Conservation (phyloP, 306 rosid genomes). For the Delonix regia region DNA sequence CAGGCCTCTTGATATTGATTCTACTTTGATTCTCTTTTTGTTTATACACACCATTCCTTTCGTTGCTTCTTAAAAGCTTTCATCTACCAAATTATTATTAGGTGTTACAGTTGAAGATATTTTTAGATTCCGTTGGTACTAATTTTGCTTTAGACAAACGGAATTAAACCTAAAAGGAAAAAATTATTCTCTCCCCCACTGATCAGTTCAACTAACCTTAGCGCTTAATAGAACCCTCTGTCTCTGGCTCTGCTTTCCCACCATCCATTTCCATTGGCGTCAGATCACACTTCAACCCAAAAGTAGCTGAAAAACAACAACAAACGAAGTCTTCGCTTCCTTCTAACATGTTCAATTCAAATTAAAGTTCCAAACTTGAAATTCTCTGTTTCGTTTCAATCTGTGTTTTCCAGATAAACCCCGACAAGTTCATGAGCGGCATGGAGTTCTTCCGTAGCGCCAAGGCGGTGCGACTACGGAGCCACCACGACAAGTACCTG, state of each 20-base stretch:
- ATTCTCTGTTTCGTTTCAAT: too few relatives aligned
- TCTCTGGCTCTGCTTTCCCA: too few relatives aligned
- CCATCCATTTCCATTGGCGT: background rate
- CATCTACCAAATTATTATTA: background rate
- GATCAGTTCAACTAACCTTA: background rate
- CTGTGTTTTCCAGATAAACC: background rate
- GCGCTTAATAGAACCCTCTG: too few relatives aligned
- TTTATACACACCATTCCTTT: too few relatives aligned
- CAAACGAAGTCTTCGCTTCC: background rate
- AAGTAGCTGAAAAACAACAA: background rate
- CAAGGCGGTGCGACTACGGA: slow-evolving; percentile 77
- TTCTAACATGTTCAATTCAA: background rate
- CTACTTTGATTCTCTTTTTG: background rate
- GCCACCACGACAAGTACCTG: slow-evolving; percentile 80
- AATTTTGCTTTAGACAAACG: background rate
- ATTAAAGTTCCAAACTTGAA: background rate
- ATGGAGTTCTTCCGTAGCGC: slow-evolving; percentile 80
- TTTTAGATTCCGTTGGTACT: background rate
- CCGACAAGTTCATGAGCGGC: slow-evolving; percentile 50
- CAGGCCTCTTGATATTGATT: background rate
- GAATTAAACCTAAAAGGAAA: background rate
- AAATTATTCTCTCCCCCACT: background rate
- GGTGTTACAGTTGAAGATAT: background rate
- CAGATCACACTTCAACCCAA: background rate
- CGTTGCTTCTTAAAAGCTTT: too few relatives aligned